These are phyloP conservation scores for Gamarada debralockiae DNA, from an alignment of 495 filamentous ascomycete species.

Conservation along the genomic window DNA sequence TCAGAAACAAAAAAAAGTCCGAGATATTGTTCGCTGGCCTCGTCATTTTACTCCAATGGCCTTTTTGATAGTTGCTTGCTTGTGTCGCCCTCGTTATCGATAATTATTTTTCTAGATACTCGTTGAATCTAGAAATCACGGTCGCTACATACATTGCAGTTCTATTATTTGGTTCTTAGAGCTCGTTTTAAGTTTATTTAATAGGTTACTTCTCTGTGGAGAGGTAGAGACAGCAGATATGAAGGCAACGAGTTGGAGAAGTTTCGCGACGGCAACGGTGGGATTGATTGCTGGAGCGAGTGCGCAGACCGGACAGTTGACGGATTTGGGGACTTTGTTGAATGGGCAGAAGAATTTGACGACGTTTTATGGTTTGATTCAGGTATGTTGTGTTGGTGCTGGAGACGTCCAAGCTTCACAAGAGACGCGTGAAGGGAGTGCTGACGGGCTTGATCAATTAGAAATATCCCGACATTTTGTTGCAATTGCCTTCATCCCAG, in stretches of 20 bases:
- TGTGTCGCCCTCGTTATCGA: not conserved
- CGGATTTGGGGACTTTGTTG: constrained; percentile 26
- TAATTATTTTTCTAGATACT: not conserved
- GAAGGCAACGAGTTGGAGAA: constrained; percentile 6
- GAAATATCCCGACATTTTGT: constrained; percentile 33
- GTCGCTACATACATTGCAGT: not conserved
- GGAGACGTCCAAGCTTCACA: not conserved
- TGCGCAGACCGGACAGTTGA: constrained; percentile 17
- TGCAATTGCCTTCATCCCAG: constrained; percentile 27
- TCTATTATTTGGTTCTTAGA: not conserved
- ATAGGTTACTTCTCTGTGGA: not conserved
- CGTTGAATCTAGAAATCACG: not conserved
- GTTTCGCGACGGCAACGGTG: constrained; percentile 7
- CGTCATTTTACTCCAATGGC: not conserved
- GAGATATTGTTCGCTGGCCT: no score
- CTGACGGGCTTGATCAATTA: constrained; percentile 10
- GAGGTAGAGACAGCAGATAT: not conserved
- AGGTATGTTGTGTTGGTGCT: constrained; percentile 23
- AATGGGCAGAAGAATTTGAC: constrained; percentile 26
- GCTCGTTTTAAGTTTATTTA: not conserved
- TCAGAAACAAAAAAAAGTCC: no score
- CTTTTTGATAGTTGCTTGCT: not conserved
- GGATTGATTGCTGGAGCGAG: constrained; percentile 6
- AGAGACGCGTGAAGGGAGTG: not conserved
- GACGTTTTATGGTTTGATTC: constrained; percentile 30